These are phyloP conservation scores for Psilocybe cyanescens DNA, from an alignment of 768 basidiomycete genomes.

Conservation along the genomic window DNA sequence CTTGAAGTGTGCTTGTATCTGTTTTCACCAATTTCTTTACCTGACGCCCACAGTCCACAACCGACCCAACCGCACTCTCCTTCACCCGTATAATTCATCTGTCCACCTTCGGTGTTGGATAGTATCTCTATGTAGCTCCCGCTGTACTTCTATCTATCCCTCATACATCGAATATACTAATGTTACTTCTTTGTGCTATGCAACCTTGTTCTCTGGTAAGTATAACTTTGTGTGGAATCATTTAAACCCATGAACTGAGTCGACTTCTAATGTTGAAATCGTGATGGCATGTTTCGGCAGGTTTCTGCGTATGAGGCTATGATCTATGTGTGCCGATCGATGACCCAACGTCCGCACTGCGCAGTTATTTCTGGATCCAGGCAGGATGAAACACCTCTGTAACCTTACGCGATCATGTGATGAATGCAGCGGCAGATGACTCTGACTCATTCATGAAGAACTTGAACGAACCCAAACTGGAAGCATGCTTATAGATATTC, in stretches of 20 bases:
- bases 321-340: no score
- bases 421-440: no score
- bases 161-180: neutral
- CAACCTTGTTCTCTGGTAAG: neutral
- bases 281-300: no score
- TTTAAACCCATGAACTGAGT: neutral
- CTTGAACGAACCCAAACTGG: no score
- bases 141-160: conserved; percentile 13
- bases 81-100: conserved; percentile 15
- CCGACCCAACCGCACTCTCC: conserved; percentile 10
- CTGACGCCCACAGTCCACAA: conserved; percentile 1
- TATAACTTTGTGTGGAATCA: neutral
- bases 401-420: no score
- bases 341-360: no score
- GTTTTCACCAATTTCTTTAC: neutral
- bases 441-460: no score
- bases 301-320: no score
- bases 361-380: no score
- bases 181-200: neutral
- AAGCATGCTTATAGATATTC: no score
- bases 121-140: conserved; percentile 3
- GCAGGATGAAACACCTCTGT: no score
- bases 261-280: no score
- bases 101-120: neutral
- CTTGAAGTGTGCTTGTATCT: conserved; percentile 2